Evolutionary conservation across 2,329 filamentous ascomycete genomes (phyloP).

Genomic region (Aspergillus quadricinctus): DNA sequence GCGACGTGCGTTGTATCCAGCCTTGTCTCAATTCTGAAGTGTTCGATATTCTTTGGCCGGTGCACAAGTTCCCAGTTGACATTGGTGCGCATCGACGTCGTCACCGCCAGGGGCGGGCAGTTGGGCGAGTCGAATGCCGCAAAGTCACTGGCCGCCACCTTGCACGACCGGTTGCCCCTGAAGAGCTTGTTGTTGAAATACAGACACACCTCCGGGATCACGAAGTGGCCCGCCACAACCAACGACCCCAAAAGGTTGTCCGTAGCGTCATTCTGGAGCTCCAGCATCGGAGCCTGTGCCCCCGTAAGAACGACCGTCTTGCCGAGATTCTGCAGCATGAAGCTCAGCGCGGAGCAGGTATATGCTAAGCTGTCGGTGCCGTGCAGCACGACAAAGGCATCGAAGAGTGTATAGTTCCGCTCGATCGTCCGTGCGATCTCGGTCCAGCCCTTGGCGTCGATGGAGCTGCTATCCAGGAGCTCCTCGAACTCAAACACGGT

Average conservation of each 20-base stretch:
- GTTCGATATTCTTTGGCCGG: conserved; percentile 67
- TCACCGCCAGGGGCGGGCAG: conserved; percentile 71
- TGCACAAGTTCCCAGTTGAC: conserved; percentile 76
- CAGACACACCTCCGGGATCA: conserved; percentile 86
- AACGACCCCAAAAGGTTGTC: conserved; percentile 85
- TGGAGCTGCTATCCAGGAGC: conserved; percentile 83
- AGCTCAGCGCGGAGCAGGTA: conserved; percentile 83
- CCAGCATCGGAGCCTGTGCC: conserved; percentile 80
- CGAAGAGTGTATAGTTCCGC: conserved; percentile 82
- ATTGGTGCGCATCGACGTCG: conserved; percentile 74
- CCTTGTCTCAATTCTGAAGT: conserved; percentile 68
- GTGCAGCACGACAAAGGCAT: conserved; percentile 86
- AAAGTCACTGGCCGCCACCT: conserved; percentile 81
- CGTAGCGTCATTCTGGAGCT: conserved; percentile 84
- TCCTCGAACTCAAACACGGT: conserved; percentile 79
- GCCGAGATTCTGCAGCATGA: conserved; percentile 86
- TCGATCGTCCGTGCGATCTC: conserved; percentile 75
- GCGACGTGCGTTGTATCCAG: conserved; percentile 86
- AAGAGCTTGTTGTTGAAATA: conserved; percentile 93
- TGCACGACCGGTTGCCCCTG: conserved; percentile 81
- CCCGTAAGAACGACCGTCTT: conserved; percentile 88
- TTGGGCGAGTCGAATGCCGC: conserved; percentile 89
- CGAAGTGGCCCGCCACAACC: conserved; percentile 86
- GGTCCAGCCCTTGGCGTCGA: conserved; percentile 80
- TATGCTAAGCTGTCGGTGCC: conserved; percentile 88